phyloP scores from a whole-genome alignment of 176 grass and related monocot genomes.

The Poa annua region DNA sequence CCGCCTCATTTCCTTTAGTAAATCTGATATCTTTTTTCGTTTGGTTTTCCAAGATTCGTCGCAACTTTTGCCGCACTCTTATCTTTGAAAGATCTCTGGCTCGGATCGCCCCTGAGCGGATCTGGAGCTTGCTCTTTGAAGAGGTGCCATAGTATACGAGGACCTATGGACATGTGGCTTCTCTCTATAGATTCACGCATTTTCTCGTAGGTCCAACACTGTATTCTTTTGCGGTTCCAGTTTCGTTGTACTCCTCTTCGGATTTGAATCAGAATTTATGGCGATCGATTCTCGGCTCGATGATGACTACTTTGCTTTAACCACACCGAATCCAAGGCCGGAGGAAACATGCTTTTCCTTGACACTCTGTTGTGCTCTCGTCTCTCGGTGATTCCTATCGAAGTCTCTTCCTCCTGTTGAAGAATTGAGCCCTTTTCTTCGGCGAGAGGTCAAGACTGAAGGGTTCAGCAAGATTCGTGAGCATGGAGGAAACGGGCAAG shows the following conservation, averaged over 20 bases:
- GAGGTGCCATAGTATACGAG: constrained; percentile 36
- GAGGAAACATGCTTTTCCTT: neutral
- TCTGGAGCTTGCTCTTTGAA: neutral
- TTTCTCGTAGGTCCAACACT: constrained; percentile 52
- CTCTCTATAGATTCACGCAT: constrained; percentile 42
- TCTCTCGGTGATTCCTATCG: neutral
- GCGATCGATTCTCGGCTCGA: constrained; percentile 29
- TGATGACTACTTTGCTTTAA: constrained; percentile 70
- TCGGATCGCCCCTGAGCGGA: neutral
- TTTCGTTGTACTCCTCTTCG: rapidly evolving
- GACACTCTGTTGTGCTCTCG: neutral
- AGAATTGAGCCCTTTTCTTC: neutral
- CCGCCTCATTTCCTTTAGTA: neutral
- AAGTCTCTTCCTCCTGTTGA: constrained; percentile 28
- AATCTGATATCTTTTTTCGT: neutral
- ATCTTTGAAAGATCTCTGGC: neutral
- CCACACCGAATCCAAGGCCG: constrained; percentile 53
- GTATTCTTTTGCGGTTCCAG: rapidly evolving
- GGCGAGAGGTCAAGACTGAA: neutral
- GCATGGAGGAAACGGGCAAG: neutral
- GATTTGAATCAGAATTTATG: neutral
- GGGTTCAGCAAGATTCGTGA: neutral
- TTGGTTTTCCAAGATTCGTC: neutral
- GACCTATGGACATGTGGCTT: constrained; percentile 54
- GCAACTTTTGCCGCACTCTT: constrained; percentile 29